Base-by-base conservation (phyloP, 1,284 basidiomycete species). In the Cutaneotrichosporon spelunceum region DNA sequence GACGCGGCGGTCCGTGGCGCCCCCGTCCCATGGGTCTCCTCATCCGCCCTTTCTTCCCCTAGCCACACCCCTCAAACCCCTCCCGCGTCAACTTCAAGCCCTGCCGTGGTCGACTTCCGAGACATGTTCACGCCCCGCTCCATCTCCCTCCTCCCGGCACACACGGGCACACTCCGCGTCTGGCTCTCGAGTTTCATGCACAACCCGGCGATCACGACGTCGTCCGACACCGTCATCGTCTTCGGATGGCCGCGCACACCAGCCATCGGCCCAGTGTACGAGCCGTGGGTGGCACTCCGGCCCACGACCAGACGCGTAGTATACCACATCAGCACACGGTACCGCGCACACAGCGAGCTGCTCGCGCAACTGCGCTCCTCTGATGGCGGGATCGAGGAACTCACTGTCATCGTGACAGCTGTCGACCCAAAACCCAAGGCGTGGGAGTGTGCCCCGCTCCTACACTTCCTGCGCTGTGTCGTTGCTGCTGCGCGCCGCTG, bases 141-240 rank as follows among this genome's bases (percentile, higher is more conserved):
- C 9, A 21, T 53, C 21, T 53, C 52, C 21, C 52, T 53, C 33
- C 52, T 53, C 23, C 52, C 52, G 4, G 8, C 48, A 13, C 52
- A 33, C 23, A 33, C 30, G 2, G 14, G 23, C 1, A 53, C 52
- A 2, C 33, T 36, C 11, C 52, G 52, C 34, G 34, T 53, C 33
- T 53, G 52, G 52, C 52, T 53, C 19, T 36, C 52, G 52, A 39
- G 33, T 23, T 53, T 53, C 23, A 42, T 53, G 52, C 34, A 53
- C 34, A 53, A 53, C 34, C 52, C 52, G 9, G 23, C 33, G 24
- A 36, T 53, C 52, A 53, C 52, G 21, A 21, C 24, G 23, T 13
- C 52, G 4, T 34, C 52, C 14, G 21, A 39, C 21, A 53, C 52
- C 34, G 21, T 53, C 23, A 24, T 53, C 34, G 34, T 53, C 33